These are phyloP conservation scores for Hypoxylon sp. DNA, from an alignment of 2,329 filamentous ascomycete genomes.

Conservation along the genomic window DNA sequence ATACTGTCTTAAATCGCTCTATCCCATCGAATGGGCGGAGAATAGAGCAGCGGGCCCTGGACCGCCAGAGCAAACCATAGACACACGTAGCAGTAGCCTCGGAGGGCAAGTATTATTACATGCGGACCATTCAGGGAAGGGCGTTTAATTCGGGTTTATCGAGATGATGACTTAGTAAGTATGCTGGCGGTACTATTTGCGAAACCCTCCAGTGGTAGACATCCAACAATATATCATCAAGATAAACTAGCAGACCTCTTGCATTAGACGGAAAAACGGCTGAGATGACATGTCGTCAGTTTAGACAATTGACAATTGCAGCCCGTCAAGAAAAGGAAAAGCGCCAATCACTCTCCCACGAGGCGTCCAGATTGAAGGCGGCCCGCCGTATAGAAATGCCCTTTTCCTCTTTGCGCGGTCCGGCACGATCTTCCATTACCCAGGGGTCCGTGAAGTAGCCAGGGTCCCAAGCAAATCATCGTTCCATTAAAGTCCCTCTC, in stretches of 20 bases:
- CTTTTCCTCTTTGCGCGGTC: constrained; percentile 34
- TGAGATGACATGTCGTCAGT: constrained; percentile 40
- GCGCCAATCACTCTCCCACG: constrained; percentile 39
- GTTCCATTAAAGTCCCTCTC: constrained; percentile 33
- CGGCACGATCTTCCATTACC: constrained; percentile 38
- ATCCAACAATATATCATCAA: background rate
- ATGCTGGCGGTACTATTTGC: constrained; percentile 7
- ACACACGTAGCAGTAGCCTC: constrained; percentile 30
- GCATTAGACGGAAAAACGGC: constrained; percentile 10
- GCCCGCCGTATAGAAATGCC: constrained; percentile 31
- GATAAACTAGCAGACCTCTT: background rate
- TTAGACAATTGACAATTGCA: constrained; percentile 35
- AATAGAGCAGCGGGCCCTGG: constrained; percentile 30
- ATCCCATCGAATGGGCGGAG: constrained; percentile 21
- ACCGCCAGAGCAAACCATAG: constrained; percentile 23
- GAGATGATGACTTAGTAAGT: constrained; percentile 28
- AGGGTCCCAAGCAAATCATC: constrained; percentile 40
- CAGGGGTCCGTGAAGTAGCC: background rate
- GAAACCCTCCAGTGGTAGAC: constrained; percentile 1
- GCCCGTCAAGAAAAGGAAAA: constrained; percentile 39
- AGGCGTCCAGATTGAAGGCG: constrained; percentile 39
- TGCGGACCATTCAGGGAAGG: constrained; percentile 35
- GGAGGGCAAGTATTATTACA: constrained; percentile 36
- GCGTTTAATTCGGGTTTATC: constrained; percentile 41
- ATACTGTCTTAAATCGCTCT: constrained; percentile 40